A percentile compares a stretch with the other conserved stretches of the same genome.
phyloP scores from a whole-genome alignment of 1,284 basidiomycete genomes.

The Calocybe gambosa region DNA sequence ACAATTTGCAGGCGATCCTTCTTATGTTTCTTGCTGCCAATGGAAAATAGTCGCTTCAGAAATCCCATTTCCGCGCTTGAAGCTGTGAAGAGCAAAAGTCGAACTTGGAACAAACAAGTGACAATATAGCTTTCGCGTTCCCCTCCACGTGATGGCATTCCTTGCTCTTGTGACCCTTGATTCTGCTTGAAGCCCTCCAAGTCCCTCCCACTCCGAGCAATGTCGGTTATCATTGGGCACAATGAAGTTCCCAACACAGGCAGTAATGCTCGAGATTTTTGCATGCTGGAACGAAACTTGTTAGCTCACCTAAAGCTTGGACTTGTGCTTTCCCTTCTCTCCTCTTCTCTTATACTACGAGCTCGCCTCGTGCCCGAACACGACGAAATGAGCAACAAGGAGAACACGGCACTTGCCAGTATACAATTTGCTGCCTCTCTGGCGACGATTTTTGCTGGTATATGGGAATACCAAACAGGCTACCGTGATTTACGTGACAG shows the following conservation, averaged over 20 bases:
- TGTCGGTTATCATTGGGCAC: conserved; percentile 4
- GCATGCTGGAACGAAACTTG: conserved; percentile 70
- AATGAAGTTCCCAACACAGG: conserved; percentile 36
- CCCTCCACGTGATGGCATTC: conserved; percentile 21
- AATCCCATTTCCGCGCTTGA: conserved; percentile 49
- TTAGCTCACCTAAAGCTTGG: conserved; percentile 62
- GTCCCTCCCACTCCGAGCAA: not conserved
- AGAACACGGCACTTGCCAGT: conserved; percentile 33
- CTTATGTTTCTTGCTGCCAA: conserved; percentile 59
- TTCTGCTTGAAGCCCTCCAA: not conserved
- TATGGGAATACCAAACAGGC: conserved; percentile 59
- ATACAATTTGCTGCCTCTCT: conserved; percentile 46
- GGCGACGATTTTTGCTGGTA: conserved; percentile 47
- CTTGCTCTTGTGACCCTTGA: conserved; percentile 5
- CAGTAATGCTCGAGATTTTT: conserved; percentile 58
- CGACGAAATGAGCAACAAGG: conserved; percentile 17
- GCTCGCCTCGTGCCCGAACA: conserved; percentile 47
- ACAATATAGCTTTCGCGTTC: conserved; percentile 24
- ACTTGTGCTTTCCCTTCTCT: conserved; percentile 55
- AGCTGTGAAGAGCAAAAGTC: conserved; percentile 18
- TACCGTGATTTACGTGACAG: conserved; percentile 48
- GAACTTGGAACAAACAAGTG: conserved; percentile 43
- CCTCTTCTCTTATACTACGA: conserved; percentile 56
- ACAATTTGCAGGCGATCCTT: conserved; percentile 29
- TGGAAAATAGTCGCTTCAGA: conserved; percentile 63